A percentile compares a stretch with the other conserved stretches of the same genome.
These are phyloP conservation scores for Tulasnella sp. DNA, from an alignment of 768 basidiomycete species.

Conservation along the genomic window DNA sequence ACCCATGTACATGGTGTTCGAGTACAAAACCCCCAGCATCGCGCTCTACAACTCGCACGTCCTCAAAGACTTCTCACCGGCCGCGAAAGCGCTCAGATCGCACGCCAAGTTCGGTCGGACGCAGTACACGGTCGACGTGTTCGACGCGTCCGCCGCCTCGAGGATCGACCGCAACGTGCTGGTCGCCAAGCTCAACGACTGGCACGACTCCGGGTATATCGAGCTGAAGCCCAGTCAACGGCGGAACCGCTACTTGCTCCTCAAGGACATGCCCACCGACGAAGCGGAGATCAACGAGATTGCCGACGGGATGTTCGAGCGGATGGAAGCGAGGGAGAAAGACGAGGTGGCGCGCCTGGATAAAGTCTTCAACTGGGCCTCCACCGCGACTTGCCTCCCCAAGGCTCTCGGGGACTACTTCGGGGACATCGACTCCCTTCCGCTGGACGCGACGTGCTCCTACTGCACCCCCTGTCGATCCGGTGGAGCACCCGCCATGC, in stretches of 20 bases:
- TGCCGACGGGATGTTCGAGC: slow-evolving; percentile 25
- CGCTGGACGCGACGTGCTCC: slow-evolving; percentile 29
- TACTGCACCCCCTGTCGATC: slow-evolving; percentile 35
- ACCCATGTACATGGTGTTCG: slow-evolving; percentile 35
- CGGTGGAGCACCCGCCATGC: slow-evolving; percentile 25
- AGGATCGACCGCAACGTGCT: slow-evolving; percentile 26
- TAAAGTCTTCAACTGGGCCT: slow-evolving; percentile 31
- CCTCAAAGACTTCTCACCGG: slow-evolving; percentile 23
- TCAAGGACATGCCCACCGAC: slow-evolving; percentile 28
- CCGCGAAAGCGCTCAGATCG: slow-evolving; percentile 25
- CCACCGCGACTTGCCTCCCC: slow-evolving; percentile 29
- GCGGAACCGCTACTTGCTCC: slow-evolving; percentile 28
- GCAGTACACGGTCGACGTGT: slow-evolving; percentile 29
- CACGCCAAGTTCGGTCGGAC: slow-evolving; percentile 24
- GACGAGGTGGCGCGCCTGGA: slow-evolving; percentile 32
- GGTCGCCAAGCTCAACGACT: slow-evolving; percentile 27
- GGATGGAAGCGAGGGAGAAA: slow-evolving; percentile 33
- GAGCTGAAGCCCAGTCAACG: slow-evolving; percentile 31
- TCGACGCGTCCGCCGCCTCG: slow-evolving; percentile 21
- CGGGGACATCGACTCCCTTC: slow-evolving; percentile 32
- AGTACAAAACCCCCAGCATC: slow-evolving; percentile 24
- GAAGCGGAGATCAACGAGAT: slow-evolving; percentile 26
- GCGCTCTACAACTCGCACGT: slow-evolving; percentile 18
- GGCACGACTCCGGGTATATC: slow-evolving; percentile 31
- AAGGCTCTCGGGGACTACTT: slow-evolving; percentile 32